Base-by-base conservation (phyloP, 2,329 filamentous ascomycete genomes). In the Paraphaeosphaeria minitans region DNA sequence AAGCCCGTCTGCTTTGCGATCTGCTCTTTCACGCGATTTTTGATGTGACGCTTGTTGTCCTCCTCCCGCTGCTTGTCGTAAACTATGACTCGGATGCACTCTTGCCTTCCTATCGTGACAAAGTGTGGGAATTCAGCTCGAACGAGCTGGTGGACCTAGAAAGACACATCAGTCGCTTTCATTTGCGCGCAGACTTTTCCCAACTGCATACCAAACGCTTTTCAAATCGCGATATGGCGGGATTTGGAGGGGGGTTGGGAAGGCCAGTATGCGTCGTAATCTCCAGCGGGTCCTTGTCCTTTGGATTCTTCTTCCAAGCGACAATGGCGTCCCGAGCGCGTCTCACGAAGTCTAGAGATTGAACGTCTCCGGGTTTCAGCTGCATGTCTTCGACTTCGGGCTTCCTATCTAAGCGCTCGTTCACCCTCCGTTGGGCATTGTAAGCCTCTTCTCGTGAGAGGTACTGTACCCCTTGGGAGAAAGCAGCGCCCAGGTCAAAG, bases 71-170 rank as follows among this genome's bases (percentile, higher is more conserved):
- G 75, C 27, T 77, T 70, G 61, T 83, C 77, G 57, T 76, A 73
- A 50, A 67, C 62, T 21, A 78, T 66, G 48, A 83, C 75, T 27
- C 78, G 75, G 12, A 84, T 76, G 55, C 75, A 79, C 41, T 78
- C 78, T 57, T 72, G 72, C 53, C 76, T 77, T 41, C 74, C 73
- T 21, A 82, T 65, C n/a, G 78, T 77, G 12, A 79, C 72, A 12
- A 81, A 70, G 9, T 79, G 68, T 1, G 82, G 81, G 49, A 81
- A 91, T 63, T 90, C 87, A 14, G 81, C 82, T 13, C 85, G 81
- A n/a, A 91, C 81, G 13, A 89, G 78, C 65, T 90, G 87, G 67
- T 90, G 85, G 0, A 90, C 48, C 48, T 51, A 13, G 13, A 19
- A 24, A 10, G 35, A 9, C 2, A 3, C 10, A n/a, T 39, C 9